Evolutionary conservation across 1,284 basidiomycete species (phyloP).

Genomic region (Malassezia equina): DNA sequence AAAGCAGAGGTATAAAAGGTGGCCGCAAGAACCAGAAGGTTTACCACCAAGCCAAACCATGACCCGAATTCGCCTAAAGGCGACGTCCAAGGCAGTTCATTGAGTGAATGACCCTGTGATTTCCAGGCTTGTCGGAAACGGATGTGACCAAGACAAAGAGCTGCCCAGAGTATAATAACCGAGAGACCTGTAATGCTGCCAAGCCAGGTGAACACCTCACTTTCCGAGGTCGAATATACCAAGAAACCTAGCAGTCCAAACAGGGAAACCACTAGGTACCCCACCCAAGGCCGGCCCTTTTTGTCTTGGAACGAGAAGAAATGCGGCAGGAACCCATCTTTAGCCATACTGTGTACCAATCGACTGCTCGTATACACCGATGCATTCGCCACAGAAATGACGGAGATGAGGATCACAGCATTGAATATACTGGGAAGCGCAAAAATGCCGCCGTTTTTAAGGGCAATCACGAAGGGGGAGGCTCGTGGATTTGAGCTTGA

Average conservation of each 20-base stretch:
- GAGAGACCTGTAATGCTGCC: conserved; percentile 53
- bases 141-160: conserved; percentile 43
- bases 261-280: conserved; percentile 47
- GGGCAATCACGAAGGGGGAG: conserved; percentile 53
- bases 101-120: conserved; percentile 50
- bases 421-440: conserved; percentile 52
- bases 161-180: conserved; percentile 51
- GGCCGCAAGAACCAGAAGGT: conserved; percentile 25
- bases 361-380: conserved; percentile 49
- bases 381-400: conserved; percentile 49
- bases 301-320: conserved; percentile 51
- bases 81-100: conserved; percentile 52
- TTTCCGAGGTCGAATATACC: conserved; percentile 32
- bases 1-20: conserved; percentile 28
- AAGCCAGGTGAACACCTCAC: conserved; percentile 50
- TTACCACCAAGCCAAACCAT: conserved; percentile 49
- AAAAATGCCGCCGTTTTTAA: conserved; percentile 48
- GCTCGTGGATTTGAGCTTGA: conserved; percentile 47
- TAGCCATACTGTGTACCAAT: conserved; percentile 43
- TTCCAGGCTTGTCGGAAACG: conserved; percentile 50
- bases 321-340: conserved; percentile 50
- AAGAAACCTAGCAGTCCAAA: conserved; percentile 42
- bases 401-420: conserved; percentile 49
- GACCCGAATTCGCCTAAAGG: conserved; percentile 51
- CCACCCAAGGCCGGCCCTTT: conserved; percentile 49